phyloP scores from a whole-genome alignment of 1,139 yeast species.

The Debaryomyces sp. region DNA sequence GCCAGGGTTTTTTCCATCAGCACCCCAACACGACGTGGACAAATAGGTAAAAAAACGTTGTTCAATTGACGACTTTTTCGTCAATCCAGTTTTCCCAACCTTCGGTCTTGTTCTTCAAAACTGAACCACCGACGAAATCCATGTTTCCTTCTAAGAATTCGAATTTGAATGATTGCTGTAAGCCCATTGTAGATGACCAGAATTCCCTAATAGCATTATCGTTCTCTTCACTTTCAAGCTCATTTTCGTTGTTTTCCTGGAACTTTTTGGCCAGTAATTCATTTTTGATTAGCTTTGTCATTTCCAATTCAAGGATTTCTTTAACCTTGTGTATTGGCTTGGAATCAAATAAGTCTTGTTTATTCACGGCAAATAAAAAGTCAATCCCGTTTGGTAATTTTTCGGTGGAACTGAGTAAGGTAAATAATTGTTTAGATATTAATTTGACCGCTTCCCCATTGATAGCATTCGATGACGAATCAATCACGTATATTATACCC shows the following conservation, averaged over 20 bases:
- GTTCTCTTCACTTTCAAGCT: conserved; percentile 29
- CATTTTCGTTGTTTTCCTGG: conserved; percentile 18
- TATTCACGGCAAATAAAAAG: conserved; percentile 76
- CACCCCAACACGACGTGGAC: conserved; percentile 36
- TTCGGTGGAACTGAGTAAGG: conserved; percentile 60
- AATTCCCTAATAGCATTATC: conserved; percentile 37
- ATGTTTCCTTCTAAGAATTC: conserved; percentile 73
- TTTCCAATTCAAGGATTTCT: conserved; percentile 61
- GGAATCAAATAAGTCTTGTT: conserved; percentile 80
- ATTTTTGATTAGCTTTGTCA: conserved; percentile 56
- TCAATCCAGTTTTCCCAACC: conserved; percentile 81
- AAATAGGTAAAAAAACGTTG: neutral
- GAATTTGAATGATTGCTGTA: conserved; percentile 51
- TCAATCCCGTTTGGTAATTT: conserved; percentile 66
- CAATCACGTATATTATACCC: conserved; percentile 75
- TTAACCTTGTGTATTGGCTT: conserved; percentile 67
- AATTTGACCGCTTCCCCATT: conserved; percentile 42
- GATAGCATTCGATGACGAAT: conserved; percentile 50
- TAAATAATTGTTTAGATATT: conserved; percentile 58
- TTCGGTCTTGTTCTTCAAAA: conserved; percentile 53
- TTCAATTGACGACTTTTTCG: conserved; percentile 62
- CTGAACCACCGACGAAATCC: conserved; percentile 73
- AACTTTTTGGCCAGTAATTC: conserved; percentile 34
- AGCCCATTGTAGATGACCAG: conserved; percentile 51
- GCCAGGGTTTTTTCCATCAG: conserved; percentile 58